phyloP scores from a whole-genome alignment of 257 asterid species.

The Solanum sitiens region DNA sequence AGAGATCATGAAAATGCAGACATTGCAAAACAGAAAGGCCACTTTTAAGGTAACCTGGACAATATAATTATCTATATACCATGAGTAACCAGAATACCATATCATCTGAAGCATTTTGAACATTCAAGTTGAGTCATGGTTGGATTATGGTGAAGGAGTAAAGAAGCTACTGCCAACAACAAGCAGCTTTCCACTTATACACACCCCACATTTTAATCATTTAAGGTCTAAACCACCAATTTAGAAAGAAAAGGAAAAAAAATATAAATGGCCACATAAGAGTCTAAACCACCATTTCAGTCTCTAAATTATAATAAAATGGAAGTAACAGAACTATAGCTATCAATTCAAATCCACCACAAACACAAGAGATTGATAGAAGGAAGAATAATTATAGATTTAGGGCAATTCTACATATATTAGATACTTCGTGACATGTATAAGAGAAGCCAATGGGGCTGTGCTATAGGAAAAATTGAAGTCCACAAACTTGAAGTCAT shows the following conservation, averaged over 20 bases:
- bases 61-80: not conserved
- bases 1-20: not conserved
- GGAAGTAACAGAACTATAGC: not conserved
- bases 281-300: not conserved
- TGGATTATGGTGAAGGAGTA: not conserved
- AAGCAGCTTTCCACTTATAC: not conserved
- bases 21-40: not conserved
- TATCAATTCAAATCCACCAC: not conserved
- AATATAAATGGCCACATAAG: not conserved
- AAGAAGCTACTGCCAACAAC: not conserved
- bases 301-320: not conserved
- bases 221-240: not conserved
- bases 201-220: not conserved
- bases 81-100: not conserved
- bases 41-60: not conserved
- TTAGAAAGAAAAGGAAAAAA: not conserved
- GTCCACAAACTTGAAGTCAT: not conserved
- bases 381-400: not conserved
- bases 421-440: not conserved
- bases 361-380: not conserved
- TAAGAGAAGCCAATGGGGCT: not conserved
- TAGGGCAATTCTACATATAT: not conserved
- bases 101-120: not conserved
- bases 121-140: not conserved
- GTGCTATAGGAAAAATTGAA: not conserved